phyloP scores from a whole-genome alignment of 2,329 filamentous ascomycete genomes.

The Colletotrichum trifolii region DNA sequence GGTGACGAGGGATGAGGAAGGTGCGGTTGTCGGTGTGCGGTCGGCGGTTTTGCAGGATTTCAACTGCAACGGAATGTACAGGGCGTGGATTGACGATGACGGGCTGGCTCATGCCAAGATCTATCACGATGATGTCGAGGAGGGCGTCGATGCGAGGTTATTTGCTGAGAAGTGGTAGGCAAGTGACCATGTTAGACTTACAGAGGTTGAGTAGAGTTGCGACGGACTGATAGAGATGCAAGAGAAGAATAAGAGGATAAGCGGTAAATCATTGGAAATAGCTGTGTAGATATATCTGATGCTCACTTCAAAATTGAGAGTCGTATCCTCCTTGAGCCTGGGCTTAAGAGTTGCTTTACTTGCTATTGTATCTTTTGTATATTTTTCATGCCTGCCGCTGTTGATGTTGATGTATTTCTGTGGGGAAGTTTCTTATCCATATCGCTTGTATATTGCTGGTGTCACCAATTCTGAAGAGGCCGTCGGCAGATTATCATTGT shows the following conservation, averaged over 20 bases:
- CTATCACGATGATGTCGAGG: constrained; percentile 52
- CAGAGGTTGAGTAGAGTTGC: background rate
- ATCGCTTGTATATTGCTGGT: no score
- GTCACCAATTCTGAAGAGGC: no score
- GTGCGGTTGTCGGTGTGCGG: constrained; percentile 52
- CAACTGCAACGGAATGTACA: constrained; percentile 90
- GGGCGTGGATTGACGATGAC: constrained; percentile 77
- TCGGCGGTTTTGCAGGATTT: constrained; percentile 77
- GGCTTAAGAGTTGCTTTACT: no score
- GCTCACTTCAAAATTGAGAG: no score
- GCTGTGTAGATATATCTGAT: no score
- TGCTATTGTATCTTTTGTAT: no score
- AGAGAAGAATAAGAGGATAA: background rate
- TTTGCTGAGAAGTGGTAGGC: constrained; percentile 23
- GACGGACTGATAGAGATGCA: background rate
- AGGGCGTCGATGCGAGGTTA: constrained; percentile 30
- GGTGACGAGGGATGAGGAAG: constrained; percentile 56
- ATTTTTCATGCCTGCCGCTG: no score
- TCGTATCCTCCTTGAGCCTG: no score
- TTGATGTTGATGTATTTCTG: no score
- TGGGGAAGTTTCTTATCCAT: no score
- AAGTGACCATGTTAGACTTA: background rate
- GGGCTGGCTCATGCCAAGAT: constrained; percentile 68
- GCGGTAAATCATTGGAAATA: background rate
- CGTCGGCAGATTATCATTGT: no score